Conservation (phyloP, 2,329 filamentous ascomycete species). For the Lojkania enalia region DNA sequence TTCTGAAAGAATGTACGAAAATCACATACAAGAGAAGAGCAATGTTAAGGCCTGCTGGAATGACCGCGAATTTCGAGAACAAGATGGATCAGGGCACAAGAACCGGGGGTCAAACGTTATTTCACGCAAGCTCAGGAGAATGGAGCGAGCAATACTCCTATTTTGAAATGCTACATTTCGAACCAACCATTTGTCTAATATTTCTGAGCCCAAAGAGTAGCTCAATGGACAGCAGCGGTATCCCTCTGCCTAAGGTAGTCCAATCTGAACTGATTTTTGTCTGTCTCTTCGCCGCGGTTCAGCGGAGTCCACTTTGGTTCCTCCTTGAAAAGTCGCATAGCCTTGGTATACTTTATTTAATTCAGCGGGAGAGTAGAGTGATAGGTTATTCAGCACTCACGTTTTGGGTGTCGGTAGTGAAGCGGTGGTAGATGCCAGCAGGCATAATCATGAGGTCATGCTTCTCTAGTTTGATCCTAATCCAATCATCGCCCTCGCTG, state of each 20-base stretch:
- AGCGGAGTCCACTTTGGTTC: constrained; percentile 98
- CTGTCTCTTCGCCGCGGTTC: constrained; percentile 76
- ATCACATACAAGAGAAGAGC: no score
- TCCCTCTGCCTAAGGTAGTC: constrained; percentile 63
- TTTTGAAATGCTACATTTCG: no score
- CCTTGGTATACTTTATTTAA: constrained; percentile 76
- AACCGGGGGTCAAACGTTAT: no score
- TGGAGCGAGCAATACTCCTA: no score
- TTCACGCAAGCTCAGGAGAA: no score
- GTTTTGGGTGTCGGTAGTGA: constrained; percentile 90
- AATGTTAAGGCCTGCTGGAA: no score
- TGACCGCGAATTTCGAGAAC: no score
- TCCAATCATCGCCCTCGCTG: constrained; percentile 80
- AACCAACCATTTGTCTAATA: no score
- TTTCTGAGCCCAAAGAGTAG: no score
- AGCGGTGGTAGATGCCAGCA: constrained; percentile 94
- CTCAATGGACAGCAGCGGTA: background rate
- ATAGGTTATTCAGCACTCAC: constrained; percentile 58
- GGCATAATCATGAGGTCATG: constrained; percentile 91
- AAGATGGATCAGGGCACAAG: no score
- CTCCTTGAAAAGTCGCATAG: constrained; percentile 96
- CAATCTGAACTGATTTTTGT: constrained; percentile 76
- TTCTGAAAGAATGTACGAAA: no score
- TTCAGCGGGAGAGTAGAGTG: constrained; percentile 23
- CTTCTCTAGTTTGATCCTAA: constrained; percentile 82